Percentiles rank a stretch among this genome's conserved stretches.
These are phyloP conservation scores for Cladosporium sp. DNA, from an alignment of 2,329 filamentous ascomycete species.

Conservation along the genomic window DNA sequence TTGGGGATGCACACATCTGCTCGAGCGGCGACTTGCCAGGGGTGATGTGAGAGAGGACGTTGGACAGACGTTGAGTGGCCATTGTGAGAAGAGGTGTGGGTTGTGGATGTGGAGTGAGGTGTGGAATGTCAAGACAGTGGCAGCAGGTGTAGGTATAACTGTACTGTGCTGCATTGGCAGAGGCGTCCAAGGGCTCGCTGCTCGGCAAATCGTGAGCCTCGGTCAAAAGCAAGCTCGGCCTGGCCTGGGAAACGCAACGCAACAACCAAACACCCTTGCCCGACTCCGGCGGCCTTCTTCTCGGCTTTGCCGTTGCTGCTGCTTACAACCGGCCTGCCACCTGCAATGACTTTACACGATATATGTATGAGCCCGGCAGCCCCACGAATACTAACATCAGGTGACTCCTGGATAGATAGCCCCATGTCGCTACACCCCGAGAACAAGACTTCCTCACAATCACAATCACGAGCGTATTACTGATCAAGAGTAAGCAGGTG, in stretches of 20 bases:
- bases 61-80: slow-evolving; percentile 82
- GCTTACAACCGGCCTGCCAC: not conserved
- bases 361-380: too few relatives aligned
- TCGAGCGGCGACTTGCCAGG: slow-evolving; percentile 68
- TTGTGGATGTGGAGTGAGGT: slow-evolving; percentile 5
- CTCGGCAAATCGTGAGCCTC: slow-evolving; percentile 15
- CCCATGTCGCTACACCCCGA: not conserved
- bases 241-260: not conserved
- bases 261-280: not conserved
- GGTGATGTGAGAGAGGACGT: slow-evolving; percentile 82
- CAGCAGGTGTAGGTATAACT: not conserved
- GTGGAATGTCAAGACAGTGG: not conserved
- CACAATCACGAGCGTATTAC: not conserved
- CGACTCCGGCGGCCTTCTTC: not conserved
- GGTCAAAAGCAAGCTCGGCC: slow-evolving; percentile 1
- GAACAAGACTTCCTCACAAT: not conserved
- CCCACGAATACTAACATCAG: not conserved
- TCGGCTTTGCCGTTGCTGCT: not conserved
- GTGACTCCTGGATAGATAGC: not conserved
- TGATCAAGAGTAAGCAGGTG: not conserved
- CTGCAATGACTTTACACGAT: not conserved
- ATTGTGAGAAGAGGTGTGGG: slow-evolving; percentile 50
- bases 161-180: not conserved
- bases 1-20: slow-evolving; percentile 67
- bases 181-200: not conserved